Percentiles rank a stretch among this genome's conserved stretches.
Conservation (phyloP, 2,329 filamentous ascomycete species). For the Ophiostoma pallidulum region DNA sequence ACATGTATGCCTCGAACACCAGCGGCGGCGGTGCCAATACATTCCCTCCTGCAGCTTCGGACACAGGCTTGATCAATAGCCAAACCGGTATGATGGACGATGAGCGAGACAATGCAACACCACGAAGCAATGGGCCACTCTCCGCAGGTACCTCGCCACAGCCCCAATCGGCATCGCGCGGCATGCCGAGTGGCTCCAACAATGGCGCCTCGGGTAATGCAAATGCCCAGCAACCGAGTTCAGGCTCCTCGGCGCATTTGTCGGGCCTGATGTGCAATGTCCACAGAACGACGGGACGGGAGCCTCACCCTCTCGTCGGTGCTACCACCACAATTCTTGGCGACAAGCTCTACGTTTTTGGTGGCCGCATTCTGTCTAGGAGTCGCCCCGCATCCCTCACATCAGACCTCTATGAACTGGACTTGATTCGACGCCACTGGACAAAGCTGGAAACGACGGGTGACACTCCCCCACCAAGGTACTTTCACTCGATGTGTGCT, state of each 20-base stretch:
- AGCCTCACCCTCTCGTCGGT: slow-evolving; percentile 85
- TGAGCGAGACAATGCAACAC: slow-evolving; percentile 38
- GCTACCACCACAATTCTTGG: slow-evolving; percentile 92
- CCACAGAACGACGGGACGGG: slow-evolving; percentile 79
- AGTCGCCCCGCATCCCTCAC: slow-evolving; percentile 73
- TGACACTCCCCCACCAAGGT: slow-evolving; percentile 80
- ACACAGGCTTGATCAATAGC: slow-evolving; percentile 34
- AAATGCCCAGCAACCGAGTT: slow-evolving; percentile 27
- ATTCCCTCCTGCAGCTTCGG: slow-evolving; percentile 18
- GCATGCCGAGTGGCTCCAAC: slow-evolving; percentile 27
- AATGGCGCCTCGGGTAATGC: slow-evolving; percentile 23
- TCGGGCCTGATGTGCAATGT: slow-evolving; percentile 62
- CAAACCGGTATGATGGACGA: slow-evolving; percentile 40
- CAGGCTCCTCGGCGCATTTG: slow-evolving; percentile 46
- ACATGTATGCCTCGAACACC: slow-evolving; percentile 8
- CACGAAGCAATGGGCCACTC: slow-evolving; percentile 43
- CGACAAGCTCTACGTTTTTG: slow-evolving; percentile 95
- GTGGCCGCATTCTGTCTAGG: slow-evolving; percentile 76
- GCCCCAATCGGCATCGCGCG: slow-evolving; percentile 23
- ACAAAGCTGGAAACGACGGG: slow-evolving; percentile 76
- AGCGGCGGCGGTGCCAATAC: neutral
- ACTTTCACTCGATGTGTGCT: slow-evolving; percentile 94
- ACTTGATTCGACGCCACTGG: slow-evolving; percentile 88
- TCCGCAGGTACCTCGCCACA: slow-evolving; percentile 51
- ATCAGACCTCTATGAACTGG: slow-evolving; percentile 85